Evolutionary conservation across 805 yeast genomes (phyloP).

Genomic region (Blastobotrys robertii): DNA sequence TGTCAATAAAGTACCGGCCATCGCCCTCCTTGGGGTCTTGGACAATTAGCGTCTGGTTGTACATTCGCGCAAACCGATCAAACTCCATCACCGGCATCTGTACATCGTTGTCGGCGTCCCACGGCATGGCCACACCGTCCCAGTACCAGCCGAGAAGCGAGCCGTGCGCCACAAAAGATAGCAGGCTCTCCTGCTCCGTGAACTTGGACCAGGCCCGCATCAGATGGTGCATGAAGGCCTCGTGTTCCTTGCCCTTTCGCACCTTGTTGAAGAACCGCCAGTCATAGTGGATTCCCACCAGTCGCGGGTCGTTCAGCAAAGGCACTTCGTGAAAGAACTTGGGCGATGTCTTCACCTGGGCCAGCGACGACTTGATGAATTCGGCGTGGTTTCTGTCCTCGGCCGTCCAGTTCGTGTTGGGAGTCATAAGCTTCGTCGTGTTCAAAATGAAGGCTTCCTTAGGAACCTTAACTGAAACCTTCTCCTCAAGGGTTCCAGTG

Average conservation of each 20-base stretch:
- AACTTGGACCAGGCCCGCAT: conserved; percentile 39
- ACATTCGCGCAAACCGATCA: conserved; percentile 35
- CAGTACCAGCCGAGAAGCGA: conserved; percentile 41
- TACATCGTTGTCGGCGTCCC: conserved; percentile 43
- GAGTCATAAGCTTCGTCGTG: conserved; percentile 6
- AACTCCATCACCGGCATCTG: conserved; percentile 43
- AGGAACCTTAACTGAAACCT: conserved; percentile 9
- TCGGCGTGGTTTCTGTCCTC: conserved; percentile 9
- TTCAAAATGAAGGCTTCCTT: conserved; percentile 12
- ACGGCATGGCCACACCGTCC: conserved; percentile 42
- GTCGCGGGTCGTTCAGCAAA: conserved; percentile 12
- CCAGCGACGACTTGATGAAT: conserved; percentile 10
- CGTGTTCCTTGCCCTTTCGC: conserved; percentile 29
- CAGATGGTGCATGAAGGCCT: conserved; percentile 38
- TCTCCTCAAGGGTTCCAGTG: conserved; percentile 2
- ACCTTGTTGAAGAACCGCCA: conserved; percentile 54
- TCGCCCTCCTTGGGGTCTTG: conserved; percentile 37
- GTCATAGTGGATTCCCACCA: conserved; percentile 39
- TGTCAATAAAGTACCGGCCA: conserved; percentile 38
- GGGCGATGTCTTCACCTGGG: conserved; percentile 5
- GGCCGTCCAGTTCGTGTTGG: not conserved
- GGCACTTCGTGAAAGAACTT: conserved; percentile 18
- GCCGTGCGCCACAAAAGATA: conserved; percentile 42
- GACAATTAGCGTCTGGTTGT: conserved; percentile 38
- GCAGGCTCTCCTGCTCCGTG: conserved; percentile 33